Percentiles rank a stretch among this genome's conserved stretches.
These are phyloP conservation scores for Phaeophleospora eucalypticola DNA, from an alignment of 2,329 filamentous ascomycete genomes.

Conservation along the genomic window DNA sequence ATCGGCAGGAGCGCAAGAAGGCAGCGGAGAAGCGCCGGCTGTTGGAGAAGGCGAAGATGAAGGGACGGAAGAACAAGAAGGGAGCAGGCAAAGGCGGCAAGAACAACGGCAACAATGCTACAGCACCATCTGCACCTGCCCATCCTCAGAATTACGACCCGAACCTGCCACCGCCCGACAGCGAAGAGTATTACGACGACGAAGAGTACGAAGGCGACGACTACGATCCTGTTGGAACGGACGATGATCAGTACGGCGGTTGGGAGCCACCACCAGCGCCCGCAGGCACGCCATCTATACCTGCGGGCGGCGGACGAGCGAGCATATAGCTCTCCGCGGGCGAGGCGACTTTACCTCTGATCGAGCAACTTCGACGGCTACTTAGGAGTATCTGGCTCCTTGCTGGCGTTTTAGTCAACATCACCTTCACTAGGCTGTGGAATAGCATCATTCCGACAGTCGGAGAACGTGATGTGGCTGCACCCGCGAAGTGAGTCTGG, in stretches of 20 bases:
- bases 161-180: constrained; percentile 27
- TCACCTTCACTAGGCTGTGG: neutral
- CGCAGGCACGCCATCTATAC: constrained; percentile 15
- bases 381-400: neutral
- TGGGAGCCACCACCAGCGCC: constrained; percentile 26
- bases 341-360: constrained; percentile 13
- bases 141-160: constrained; percentile 28
- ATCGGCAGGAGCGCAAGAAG: constrained; percentile 76
- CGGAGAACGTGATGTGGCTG: too few relatives aligned
- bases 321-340: constrained; percentile 20
- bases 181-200: constrained; percentile 32
- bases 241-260: constrained; percentile 23
- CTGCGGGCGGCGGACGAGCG: constrained; percentile 10
- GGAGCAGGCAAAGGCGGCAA: constrained; percentile 55
- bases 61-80: constrained; percentile 86
- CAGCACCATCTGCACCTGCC: constrained; percentile 16
- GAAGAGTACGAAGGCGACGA: constrained; percentile 28
- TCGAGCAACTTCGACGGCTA: neutral
- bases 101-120: constrained; percentile 19
- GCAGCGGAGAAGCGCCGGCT: constrained; percentile 80
- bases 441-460: neutral
- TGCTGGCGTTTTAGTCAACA: neutral
- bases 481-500: too few relatives aligned
- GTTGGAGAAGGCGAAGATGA: constrained; percentile 90
- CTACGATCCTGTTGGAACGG: constrained; percentile 24